Conservation (phyloP, 768 basidiomycete genomes). For the Calocybe cyanea region DNA sequence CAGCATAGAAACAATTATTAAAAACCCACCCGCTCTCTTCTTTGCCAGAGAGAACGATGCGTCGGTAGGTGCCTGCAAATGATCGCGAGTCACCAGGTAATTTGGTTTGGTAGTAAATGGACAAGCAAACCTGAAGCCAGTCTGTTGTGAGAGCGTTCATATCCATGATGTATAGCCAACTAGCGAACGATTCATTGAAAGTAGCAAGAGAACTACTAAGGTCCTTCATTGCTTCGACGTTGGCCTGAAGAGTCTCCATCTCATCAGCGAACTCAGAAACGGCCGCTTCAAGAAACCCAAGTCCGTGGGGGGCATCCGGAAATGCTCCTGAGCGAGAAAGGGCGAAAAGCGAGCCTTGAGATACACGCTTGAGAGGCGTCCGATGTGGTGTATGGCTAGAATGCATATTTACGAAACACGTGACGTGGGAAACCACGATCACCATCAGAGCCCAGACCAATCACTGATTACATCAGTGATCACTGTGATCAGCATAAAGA, state of each 20-base stretch:
- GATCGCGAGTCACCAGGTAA: not conserved
- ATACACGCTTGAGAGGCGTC: slow-evolving; percentile 85
- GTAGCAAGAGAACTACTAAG: slow-evolving; percentile 74
- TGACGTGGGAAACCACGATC: too few relatives aligned
- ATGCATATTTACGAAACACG: slow-evolving; percentile 15
- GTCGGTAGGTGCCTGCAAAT: slow-evolving; percentile 52
- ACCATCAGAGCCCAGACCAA: too few relatives aligned
- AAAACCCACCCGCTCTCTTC: slow-evolving; percentile 52
- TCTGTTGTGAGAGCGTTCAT: slow-evolving; percentile 95
- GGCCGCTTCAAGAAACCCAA: slow-evolving; percentile 82
- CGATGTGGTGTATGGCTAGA: slow-evolving; percentile 52
- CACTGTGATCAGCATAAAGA: slow-evolving; percentile 14
- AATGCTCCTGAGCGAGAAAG: slow-evolving; percentile 74
- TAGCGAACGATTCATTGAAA: slow-evolving; percentile 93
- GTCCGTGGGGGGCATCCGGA: slow-evolving; percentile 75
- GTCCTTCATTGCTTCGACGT: slow-evolving; percentile 65
- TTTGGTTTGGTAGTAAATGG: not conserved
- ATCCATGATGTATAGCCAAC: slow-evolving; percentile 87
- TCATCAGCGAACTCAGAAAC: slow-evolving; percentile 88
- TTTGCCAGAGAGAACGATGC: slow-evolving; percentile 57
- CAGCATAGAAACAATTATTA: not conserved
- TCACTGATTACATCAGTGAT: too few relatives aligned
- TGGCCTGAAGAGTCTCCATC: slow-evolving; percentile 72
- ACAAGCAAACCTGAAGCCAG: slow-evolving; percentile 71
- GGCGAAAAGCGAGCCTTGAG: slow-evolving; percentile 86